Evolutionary conservation across 306 rosid species (phyloP), one percentile per base, ranked within the genome.

Genomic region (Cotoneaster glaucophyllus): DNA sequence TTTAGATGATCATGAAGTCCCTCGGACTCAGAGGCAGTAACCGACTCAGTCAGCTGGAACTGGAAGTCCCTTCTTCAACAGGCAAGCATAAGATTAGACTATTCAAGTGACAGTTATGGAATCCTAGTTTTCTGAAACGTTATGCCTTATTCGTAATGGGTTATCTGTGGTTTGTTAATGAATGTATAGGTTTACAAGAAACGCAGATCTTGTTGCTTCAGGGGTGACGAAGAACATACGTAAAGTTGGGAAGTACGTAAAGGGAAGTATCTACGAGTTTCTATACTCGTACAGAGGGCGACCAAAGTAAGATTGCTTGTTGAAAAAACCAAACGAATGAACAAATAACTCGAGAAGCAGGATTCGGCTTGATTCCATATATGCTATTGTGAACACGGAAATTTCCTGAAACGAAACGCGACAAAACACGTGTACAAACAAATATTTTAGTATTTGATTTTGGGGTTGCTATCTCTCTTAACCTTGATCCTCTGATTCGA

Each of bases 131-230:
- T 61, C 12, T 1, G 7, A 19, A 39, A 41, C 29, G 28, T 14
- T 43, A 44, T 4, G 17, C 59, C 77, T 43, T 13, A 61, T 43
- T 32, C 8, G 8, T 11, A 5, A 59, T 17, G n/a, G 57, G 44
- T 59, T 59, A 17, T 41, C 13, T 59, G 43, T 8, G 3, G 41
- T 61, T 59, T 19, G 77, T 43, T 5, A 4, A 26, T 2, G 66
- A 11, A 25, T 62, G 21, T 62, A 17, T 19, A 74, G 77, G 77
- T 74, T 74, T 28, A 18, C 77, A 44, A 62, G 77, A 74, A 74
- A 74, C 48, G 77, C 77, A 28, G 69, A 74, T 28, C 69, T 74
- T 44, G 77, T 74, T 12, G 77, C 77, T 18, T 62, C 59, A 43
- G 77, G 77, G 45, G 77, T 74, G 53, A 24, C 45, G 17, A 62